Base-by-base conservation (phyloP, 2,329 filamentous ascomycete species). In the Colletotrichum aenigma region DNA sequence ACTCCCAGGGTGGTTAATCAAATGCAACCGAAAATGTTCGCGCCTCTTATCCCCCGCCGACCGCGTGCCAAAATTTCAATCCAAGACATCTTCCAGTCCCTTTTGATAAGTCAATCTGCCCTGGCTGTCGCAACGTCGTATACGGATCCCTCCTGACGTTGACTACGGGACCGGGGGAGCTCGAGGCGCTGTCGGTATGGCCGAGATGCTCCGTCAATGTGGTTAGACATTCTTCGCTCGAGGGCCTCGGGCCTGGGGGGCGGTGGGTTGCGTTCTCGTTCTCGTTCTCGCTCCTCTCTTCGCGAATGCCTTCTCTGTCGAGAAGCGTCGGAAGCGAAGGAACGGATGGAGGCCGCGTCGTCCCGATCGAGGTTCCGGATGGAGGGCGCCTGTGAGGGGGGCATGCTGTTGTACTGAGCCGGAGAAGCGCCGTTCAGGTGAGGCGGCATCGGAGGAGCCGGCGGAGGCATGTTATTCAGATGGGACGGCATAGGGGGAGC, bases 151-250 rank as follows among this genome's bases (percentile, higher is more conserved):
- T 75, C 73, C 26, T 73, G 62, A 16, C 73, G 73, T 36, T 75
- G 70, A 13, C 73, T 75, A 32, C 73, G 73, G 9, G 73, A 75
- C 15, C 70, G 64, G 30, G 73, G 73, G 26, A 75, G 73, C 21
- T 75, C 73, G 70, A 75, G 72, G 73, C 73, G 73, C 36, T 75
- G 73, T 8, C 73, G 56, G 38, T 75, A 75, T 4, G 73, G 73
- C 34, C 73, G 21, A 10, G 73, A 62, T 4, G 73, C 73, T 13
- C 73, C 73, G 58, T 75, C 73, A 38, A 75, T 61, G 73, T 75
- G 72, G 18, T 75, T 62, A 9, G 70, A 58, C 64, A 73, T 68
- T 36, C 36, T 68, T 18, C 73, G 48, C 16, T 70, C 58, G 16
- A 75, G 15, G 12, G 72, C 62, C 15, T 72, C 69, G 26, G 62